Evolutionary conservation across 2,329 filamentous ascomycete species (phyloP).

Genomic region (Alternaria arborescens): DNA sequence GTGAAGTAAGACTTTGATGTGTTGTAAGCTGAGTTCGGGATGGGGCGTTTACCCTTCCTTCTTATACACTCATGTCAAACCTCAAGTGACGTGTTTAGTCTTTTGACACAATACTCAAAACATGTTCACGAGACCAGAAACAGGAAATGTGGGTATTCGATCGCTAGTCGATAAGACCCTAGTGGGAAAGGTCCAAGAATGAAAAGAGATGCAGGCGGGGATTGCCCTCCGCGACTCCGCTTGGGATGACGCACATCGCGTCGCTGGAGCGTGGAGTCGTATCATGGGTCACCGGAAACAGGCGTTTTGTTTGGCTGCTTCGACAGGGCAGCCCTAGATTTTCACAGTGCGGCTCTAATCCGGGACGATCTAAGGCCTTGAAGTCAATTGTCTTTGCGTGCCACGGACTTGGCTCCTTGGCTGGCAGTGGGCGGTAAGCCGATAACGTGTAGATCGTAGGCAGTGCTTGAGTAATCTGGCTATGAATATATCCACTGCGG

Average conservation of each 20-base stretch:
- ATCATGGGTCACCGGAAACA: neutral
- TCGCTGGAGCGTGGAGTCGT: slow-evolving; percentile 7
- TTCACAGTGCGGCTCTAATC: slow-evolving; percentile 6
- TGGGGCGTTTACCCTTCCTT: neutral
- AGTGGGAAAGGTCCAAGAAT: slow-evolving; percentile 5
- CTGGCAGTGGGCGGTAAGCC: slow-evolving; percentile 12
- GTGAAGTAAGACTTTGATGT: neutral
- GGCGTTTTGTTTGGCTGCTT: slow-evolving; percentile 9
- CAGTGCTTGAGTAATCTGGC: neutral
- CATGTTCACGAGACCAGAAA: slow-evolving; percentile 12
- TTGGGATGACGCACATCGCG: slow-evolving; percentile 15
- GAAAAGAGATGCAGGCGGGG: slow-evolving; percentile 18
- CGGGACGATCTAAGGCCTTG: slow-evolving; percentile 10
- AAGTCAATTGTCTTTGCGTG: slow-evolving; percentile 16
- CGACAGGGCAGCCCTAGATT: neutral
- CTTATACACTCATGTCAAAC: slow-evolving; percentile 1
- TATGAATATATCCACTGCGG: neutral
- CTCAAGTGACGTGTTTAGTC: neutral
- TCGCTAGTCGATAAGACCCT: neutral
- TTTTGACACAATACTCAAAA: slow-evolving; percentile 7
- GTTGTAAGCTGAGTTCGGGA: neutral
- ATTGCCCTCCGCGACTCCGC: slow-evolving; percentile 8
- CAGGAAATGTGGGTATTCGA: slow-evolving; percentile 13
- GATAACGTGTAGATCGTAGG: slow-evolving; percentile 12
- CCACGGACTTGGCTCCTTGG: slow-evolving; percentile 31